Evolutionary conservation across 2,329 filamentous ascomycete genomes (phyloP), one percentile per base, ranked within the genome.

Genomic region (Cytospora paraplurivora): DNA sequence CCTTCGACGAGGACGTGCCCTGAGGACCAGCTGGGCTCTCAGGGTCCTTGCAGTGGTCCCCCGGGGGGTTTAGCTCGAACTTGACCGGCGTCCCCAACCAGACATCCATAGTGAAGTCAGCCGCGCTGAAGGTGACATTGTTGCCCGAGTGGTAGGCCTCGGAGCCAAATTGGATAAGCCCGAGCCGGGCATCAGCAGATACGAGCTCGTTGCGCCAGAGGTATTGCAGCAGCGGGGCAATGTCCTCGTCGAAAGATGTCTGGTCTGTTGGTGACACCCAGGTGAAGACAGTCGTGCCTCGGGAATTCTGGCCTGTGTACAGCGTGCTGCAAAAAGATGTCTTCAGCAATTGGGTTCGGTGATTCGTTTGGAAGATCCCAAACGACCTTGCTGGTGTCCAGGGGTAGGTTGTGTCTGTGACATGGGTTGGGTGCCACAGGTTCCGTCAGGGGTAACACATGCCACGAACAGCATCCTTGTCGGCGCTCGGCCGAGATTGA

Each of bases 51-150:
- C 64, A 66, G 11, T 56, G 17, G 15, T 59, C 41, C n/a, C 53
- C 61, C 13, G 61, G 33, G 13, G 61, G 52, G 34, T 66, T 55
- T 37, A 66, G 54, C 10, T 50, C 54, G 13, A 62, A 52, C n/a
- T 51, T 53, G 34, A 62, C 56, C 41, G 64, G 64, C 13, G 21
- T 38, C 4, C 64, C 71, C 27, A 64, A 56, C 57, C 66, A 56
- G 19, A 74, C 63, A 2, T 69, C 53, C 65, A 73, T 68, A 19
- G 53, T 62, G 38, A 72, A 74, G 55, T 67, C 66, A 4, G 68
- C 63, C 1, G 72, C 71, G 33, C 70, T 70, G 63, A 75, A 75
- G 11, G 73, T 75, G 56, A 74, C 69, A 51, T 73, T 73, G 37
- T 62, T 67, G 0, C 52, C 58, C 3, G 73, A 71, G 37, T 71